Evolutionary conservation across 805 yeast genomes (phyloP).

Genomic region (Citeromyces matritensis): DNA sequence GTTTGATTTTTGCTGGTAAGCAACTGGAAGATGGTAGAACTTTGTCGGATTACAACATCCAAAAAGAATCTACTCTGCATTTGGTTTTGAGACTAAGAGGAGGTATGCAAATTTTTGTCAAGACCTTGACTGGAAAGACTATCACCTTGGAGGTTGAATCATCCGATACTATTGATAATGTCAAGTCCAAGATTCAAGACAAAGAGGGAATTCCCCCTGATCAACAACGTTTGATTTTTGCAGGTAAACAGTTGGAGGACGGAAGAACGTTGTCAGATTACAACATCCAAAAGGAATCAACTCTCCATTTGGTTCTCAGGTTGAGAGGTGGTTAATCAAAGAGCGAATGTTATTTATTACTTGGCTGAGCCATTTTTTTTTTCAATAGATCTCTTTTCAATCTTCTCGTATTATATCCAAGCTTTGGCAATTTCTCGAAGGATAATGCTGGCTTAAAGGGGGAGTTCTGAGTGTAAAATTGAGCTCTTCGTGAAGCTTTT

Average conservation of each 20-base stretch:
- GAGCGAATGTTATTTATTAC: too few species aligned
- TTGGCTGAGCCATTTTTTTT: neutral
- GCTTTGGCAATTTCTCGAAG: too few species aligned
- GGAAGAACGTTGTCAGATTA: constrained; percentile 90
- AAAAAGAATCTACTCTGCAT: constrained; percentile 92
- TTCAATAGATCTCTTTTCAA: neutral
- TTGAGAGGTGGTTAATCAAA: constrained; percentile 37
- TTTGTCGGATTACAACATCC: constrained; percentile 93
- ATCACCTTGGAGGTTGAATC: constrained; percentile 94
- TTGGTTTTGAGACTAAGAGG: constrained; percentile 97
- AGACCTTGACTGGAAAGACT: constrained; percentile 48
- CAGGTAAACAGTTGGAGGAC: constrained; percentile 93
- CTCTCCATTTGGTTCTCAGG: constrained; percentile 46
- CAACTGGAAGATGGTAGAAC: constrained; percentile 96
- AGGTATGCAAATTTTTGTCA: constrained; percentile 44
- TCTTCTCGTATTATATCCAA: neutral
- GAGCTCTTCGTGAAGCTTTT: constrained; percentile 4
- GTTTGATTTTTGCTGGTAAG: constrained; percentile 95
- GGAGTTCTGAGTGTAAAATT: neutral
- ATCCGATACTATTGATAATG: constrained; percentile 93
- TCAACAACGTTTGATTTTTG: constrained; percentile 89
- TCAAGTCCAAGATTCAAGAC: constrained; percentile 89
- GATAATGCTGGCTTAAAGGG: too few species aligned
- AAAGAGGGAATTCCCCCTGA: constrained; percentile 96
- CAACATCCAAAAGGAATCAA: constrained; percentile 90